A percentile compares a stretch with the other conserved stretches of the same genome.
Conservation (phyloP, 805 yeast species). For the Huiozyma sinensis region DNA sequence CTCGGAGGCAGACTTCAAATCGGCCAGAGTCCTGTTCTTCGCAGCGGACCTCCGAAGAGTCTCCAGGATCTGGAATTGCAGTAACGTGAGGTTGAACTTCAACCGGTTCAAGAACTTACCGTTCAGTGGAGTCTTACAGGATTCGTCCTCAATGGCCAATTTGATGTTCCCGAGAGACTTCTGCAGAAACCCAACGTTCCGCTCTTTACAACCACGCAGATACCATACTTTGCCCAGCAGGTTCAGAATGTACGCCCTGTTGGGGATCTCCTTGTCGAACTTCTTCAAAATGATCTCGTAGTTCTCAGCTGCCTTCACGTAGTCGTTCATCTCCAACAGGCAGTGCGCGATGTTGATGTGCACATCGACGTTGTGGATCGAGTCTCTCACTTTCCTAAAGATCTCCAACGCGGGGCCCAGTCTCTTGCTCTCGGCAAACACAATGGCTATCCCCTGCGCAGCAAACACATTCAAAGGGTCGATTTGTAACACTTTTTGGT, state of each 20-base stretch:
- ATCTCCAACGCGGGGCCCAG: conserved; percentile 71
- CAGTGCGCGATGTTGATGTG: conserved; percentile 85
- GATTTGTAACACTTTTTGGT: conserved; percentile 73
- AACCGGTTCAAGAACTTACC: conserved; percentile 36
- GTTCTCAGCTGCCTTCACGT: conserved; percentile 74
- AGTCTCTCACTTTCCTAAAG: conserved; percentile 80
- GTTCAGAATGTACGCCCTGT: conserved; percentile 57
- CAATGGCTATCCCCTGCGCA: conserved; percentile 93
- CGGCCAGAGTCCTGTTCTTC: conserved; percentile 50
- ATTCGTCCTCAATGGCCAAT: conserved; percentile 35
- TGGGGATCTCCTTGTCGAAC: conserved; percentile 41
- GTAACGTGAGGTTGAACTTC: conserved; percentile 71
- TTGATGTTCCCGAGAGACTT: conserved; percentile 54
- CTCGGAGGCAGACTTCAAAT: conserved; percentile 43
- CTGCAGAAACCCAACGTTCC: conserved; percentile 46
- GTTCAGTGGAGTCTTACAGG: conserved; percentile 20
- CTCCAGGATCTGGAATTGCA: conserved; percentile 82
- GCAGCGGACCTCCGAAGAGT: conserved; percentile 52
- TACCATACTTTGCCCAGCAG: conserved; percentile 86
- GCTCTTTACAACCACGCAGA: conserved; percentile 60
- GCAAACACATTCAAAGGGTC: conserved; percentile 88
- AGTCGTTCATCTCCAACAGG: conserved; percentile 70
- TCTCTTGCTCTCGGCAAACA: conserved; percentile 77
- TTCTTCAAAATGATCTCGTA: conserved; percentile 71
- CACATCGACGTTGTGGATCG: conserved; percentile 73